Percentiles rank a stretch among this genome's conserved stretches.
Conservation (phyloP, 164 flowering plant species). For the Cinnamomum micranthum region DNA sequence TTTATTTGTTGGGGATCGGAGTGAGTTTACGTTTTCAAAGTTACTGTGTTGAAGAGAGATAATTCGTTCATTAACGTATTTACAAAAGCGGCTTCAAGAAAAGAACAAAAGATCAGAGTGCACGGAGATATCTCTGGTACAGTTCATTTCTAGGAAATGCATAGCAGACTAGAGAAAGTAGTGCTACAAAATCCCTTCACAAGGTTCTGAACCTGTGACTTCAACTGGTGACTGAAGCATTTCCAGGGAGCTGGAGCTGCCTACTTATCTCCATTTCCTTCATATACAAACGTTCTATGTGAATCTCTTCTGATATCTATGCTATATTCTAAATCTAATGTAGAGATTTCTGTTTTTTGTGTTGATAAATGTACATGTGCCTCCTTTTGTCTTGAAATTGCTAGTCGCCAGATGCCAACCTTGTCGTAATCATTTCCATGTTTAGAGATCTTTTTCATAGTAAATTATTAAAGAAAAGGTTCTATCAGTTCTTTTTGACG, state of each 20-base stretch:
- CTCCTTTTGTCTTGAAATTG: background rate
- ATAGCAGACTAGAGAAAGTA: no score
- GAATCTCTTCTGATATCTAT: background rate
- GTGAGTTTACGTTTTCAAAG: background rate
- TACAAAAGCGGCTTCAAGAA: background rate
- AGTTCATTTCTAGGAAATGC: no score
- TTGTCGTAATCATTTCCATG: background rate
- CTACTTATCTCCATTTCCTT: no score
- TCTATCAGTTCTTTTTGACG: constrained; percentile 1
- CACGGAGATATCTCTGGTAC: no score
- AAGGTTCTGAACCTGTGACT: no score
- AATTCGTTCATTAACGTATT: background rate
- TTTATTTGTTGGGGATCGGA: background rate
- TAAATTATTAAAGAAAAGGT: background rate
- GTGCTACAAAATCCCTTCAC: no score
- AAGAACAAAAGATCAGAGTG: no score
- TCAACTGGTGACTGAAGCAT: no score
- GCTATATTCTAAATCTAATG: background rate
- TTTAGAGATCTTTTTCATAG: background rate
- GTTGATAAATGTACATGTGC: background rate
- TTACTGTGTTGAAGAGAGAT: background rate
- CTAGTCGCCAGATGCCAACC: background rate
- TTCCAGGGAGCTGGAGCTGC: no score
- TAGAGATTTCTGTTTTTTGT: background rate
- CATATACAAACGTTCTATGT: no score